These are phyloP conservation scores for Termitomyces sp. DNA, from an alignment of 768 basidiomycete genomes.

Conservation along the genomic window DNA sequence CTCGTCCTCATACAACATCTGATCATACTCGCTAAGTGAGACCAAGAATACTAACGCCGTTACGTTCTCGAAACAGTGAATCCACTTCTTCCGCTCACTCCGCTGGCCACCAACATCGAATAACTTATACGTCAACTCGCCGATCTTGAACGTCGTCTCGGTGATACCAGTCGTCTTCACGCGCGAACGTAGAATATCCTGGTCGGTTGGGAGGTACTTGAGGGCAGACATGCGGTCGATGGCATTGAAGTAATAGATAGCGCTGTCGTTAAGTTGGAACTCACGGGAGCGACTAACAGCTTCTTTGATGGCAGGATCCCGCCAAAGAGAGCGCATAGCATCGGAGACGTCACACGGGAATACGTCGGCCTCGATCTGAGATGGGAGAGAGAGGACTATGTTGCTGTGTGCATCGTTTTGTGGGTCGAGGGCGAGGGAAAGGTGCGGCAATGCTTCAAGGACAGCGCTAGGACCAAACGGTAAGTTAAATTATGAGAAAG, in stretches of 20 bases:
- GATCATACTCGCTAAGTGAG: constrained; percentile 17
- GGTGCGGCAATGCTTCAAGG: constrained; percentile 86
- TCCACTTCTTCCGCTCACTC: constrained; percentile 1
- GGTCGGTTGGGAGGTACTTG: constrained; percentile 85
- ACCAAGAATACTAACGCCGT: background rate
- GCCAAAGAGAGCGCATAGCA: constrained; percentile 78
- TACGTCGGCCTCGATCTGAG: constrained; percentile 73
- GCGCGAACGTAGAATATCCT: constrained; percentile 89
- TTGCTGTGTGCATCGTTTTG: constrained; percentile 63
- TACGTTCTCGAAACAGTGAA: constrained; percentile 7
- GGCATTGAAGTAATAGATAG: constrained; percentile 92
- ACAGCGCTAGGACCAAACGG: constrained; percentile 7
- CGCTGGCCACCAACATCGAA: constrained; percentile 1
- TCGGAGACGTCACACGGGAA: constrained; percentile 74
- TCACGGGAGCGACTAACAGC: constrained; percentile 84
- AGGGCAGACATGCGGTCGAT: constrained; percentile 79
- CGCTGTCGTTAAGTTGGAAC: constrained; percentile 96
- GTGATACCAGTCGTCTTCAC: constrained; percentile 99
- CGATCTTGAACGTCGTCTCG: constrained; percentile 94
- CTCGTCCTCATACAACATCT: constrained; percentile 34
- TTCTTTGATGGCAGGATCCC: constrained; percentile 68
- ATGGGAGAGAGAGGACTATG: constrained; percentile 65
- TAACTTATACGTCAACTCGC: constrained; percentile 84
- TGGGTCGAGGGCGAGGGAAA: constrained; percentile 69
- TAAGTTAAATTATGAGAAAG: background rate